Base-by-base conservation (phyloP, 495 filamentous ascomycete species). In the Clavariopsis aquatica region DNA sequence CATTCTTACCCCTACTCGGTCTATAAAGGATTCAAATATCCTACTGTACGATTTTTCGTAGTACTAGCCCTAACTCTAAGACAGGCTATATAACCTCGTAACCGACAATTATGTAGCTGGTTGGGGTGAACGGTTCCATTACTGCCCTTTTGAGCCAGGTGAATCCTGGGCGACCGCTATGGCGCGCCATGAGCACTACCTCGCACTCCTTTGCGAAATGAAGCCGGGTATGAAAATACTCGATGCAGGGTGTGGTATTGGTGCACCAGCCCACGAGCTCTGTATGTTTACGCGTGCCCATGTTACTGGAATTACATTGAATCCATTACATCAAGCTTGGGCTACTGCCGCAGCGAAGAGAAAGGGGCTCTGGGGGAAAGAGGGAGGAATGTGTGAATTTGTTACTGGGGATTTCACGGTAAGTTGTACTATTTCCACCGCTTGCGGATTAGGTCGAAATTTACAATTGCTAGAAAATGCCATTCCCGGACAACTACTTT, bases 381-480 rank as follows among this genome's bases (percentile, higher is more conserved):
- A 96, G 72, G 89, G 89, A 55, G 79, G 96, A 29, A 81, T 85
- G 4, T 72, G 90, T 72, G 84, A 82, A 70, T 96, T 92, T 63
- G 87, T 90, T 63, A 96, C 96, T 84, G 93, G 93, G 47, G 93
- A 97, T 71, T 98, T 97, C 79, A 96, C 96, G 93, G 86, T 88
- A 75, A 53, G 81, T 70, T 17, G 8, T 22, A 28, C 22, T 47
- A 22, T 13, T 28, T 3, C 2, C 28, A 24, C 47, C 9, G 1
- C n/a, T 15, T 1, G 34, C 26, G 12, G 34, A 38, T 22, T 0
- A 49, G 10, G 46, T 20, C n/a, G 19, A 26, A 28, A 10, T 34
- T 12, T 27, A 22, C 43, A 56, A 34, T 19, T 43, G 22, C n/a
- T 57, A 88, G 87, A 92, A 96, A 84, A 96, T 98, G 91, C 87